These are phyloP conservation scores for Verbena officinalis DNA, from an alignment of 257 asterid species.

Conservation along the genomic window DNA sequence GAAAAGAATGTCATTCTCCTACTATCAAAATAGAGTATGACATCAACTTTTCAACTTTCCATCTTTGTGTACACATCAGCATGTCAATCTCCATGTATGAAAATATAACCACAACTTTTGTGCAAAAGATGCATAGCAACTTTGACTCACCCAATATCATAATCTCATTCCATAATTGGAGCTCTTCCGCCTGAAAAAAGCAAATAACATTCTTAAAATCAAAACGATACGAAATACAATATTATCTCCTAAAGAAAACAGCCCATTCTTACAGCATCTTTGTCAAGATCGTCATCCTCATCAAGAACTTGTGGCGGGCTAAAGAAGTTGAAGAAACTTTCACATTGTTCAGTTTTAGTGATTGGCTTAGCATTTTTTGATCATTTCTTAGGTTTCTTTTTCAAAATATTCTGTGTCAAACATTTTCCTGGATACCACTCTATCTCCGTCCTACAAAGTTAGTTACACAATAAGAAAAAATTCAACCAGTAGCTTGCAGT, in stretches of 20 bases:
- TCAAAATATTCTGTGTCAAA: conserved; percentile 74
- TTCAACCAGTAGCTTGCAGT: background rate
- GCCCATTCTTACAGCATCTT: conserved; percentile 67
- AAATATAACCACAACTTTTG: background rate
- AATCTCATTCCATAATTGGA: conserved; percentile 88
- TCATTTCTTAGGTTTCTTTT: conserved; percentile 90
- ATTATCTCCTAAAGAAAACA: conserved; percentile 21
- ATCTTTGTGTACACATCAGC: background rate
- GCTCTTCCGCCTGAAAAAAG: conserved; percentile 65
- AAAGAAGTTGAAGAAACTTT: conserved; percentile 90
- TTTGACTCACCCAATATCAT: conserved; percentile 60
- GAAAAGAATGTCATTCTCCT: background rate
- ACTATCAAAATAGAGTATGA: too few species aligned
- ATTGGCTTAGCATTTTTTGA: conserved; percentile 72
- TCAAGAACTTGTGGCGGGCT: conserved; percentile 90
- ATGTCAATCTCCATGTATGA: background rate
- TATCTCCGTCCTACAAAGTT: conserved; percentile 62
- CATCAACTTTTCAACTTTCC: conserved; percentile 65
- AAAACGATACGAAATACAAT: background rate
- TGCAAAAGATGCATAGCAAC: background rate
- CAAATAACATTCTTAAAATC: background rate
- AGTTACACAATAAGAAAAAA: background rate
- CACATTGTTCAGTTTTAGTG: conserved; percentile 80
- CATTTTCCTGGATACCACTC: conserved; percentile 85
- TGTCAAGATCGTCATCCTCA: conserved; percentile 80